Percentiles rank a stretch among this genome's conserved stretches.
Conservation (phyloP, 768 basidiomycete genomes). For the Naganishia randhawae region DNA sequence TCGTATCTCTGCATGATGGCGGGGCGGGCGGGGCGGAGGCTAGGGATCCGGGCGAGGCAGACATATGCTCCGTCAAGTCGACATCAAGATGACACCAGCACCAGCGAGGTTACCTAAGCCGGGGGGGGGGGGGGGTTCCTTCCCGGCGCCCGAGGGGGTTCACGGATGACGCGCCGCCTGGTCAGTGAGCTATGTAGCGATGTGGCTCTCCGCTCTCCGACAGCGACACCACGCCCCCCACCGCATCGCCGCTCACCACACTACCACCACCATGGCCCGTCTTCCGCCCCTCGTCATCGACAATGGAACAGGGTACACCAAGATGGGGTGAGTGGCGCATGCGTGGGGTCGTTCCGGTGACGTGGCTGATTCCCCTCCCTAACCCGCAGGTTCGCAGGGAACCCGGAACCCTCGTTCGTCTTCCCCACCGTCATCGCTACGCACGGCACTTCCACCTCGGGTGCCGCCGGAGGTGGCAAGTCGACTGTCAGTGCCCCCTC, state of each 20-base stretch:
- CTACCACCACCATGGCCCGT: slow-evolving; percentile 6
- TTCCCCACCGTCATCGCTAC: slow-evolving; percentile 97
- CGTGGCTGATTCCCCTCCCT: slow-evolving; percentile 2
- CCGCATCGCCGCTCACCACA: no score
- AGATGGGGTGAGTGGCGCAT: slow-evolving; percentile 31
- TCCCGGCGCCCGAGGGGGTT: neutral
- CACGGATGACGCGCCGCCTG: neutral
- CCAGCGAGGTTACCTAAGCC: neutral
- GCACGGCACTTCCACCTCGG: slow-evolving; percentile 62
- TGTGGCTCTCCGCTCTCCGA: no score
- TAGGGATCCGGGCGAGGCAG: no score
- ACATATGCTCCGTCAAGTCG: no score
- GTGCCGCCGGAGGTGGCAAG: slow-evolving; percentile 44
- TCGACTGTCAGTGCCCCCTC: slow-evolving; percentile 30
- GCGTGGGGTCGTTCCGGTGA: neutral
- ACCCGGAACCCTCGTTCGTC: slow-evolving; percentile 98
- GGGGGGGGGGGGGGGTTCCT: neutral
- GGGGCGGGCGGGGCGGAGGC: no score
- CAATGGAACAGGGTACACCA: slow-evolving; percentile 24
- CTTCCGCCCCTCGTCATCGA: slow-evolving; percentile 18
- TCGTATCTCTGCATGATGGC: slow-evolving; percentile 15
- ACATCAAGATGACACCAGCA: neutral
- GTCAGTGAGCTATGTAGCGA: no score
- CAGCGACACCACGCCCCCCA: no score
- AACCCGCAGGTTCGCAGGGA: slow-evolving; percentile 84